Evolutionary conservation across 768 basidiomycete genomes (phyloP).

Genomic region (Myochromella boudieri): DNA sequence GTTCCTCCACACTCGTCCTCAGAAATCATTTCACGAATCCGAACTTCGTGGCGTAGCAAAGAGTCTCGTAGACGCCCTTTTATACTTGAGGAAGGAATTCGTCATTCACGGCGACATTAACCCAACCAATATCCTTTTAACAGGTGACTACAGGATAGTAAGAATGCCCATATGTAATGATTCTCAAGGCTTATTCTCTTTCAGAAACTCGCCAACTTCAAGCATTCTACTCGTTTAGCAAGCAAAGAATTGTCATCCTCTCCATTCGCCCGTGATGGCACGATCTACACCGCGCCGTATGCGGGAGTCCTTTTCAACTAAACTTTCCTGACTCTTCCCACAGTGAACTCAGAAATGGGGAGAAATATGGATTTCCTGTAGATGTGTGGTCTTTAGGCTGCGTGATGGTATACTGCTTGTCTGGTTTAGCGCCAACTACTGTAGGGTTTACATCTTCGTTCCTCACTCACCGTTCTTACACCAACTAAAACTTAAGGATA

Average conservation of each 20-base stretch:
- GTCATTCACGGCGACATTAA: constrained; percentile 46
- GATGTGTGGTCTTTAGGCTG: constrained; percentile 53
- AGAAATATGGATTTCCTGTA: constrained; percentile 31
- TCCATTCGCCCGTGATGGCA: constrained; percentile 19
- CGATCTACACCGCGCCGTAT: constrained; percentile 42
- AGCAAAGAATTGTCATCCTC: constrained; percentile 20
- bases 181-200: not conserved
- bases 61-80: constrained; percentile 39
- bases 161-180: constrained; percentile 14
- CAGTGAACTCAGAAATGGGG: constrained; percentile 39
- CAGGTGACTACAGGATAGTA: constrained; percentile 39
- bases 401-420: constrained; percentile 35
- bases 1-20: constrained; percentile 25
- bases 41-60: constrained; percentile 38
- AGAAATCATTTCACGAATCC: constrained; percentile 27
- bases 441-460: constrained; percentile 19
- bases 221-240: constrained; percentile 29
- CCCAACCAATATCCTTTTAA: constrained; percentile 38
- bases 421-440: constrained; percentile 32
- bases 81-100: constrained; percentile 39
- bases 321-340: not conserved
- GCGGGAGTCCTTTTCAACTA: constrained; percentile 7
- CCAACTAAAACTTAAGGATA: too few relatives aligned
- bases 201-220: constrained; percentile 48
- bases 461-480: too few relatives aligned